These are phyloP conservation scores for Carex scoparia DNA, from an alignment of 176 grass and related monocot species.

Conservation along the genomic window DNA sequence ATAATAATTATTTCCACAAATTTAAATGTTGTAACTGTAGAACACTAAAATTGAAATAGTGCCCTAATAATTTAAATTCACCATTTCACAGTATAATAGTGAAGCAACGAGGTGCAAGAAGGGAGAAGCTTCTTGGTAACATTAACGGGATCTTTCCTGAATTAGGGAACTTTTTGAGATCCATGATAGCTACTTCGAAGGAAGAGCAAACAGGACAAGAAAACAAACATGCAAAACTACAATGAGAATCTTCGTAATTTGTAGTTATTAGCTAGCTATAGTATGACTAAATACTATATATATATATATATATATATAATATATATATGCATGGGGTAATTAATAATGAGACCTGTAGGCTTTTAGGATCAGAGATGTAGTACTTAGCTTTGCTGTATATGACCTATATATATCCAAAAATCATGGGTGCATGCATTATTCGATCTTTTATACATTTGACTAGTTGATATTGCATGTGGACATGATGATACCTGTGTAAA, in stretches of 20 bases:
- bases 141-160: constrained; percentile 11
- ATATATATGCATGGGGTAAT: constrained; percentile 6
- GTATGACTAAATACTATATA: neutral
- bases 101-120: neutral
- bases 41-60: too few species aligned
- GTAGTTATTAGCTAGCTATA: constrained; percentile 19
- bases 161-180: constrained; percentile 13
- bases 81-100: neutral
- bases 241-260: constrained; percentile 14
- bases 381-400: neutral
- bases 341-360: neutral
- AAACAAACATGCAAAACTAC: constrained; percentile 20
- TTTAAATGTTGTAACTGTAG: too few species aligned
- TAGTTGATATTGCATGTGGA: too few species aligned
- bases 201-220: constrained; percentile 13
- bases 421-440: too few species aligned
- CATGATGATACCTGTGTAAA: too few species aligned
- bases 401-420: too few species aligned
- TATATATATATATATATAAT: too few species aligned
- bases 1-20: too few species aligned
- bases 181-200: neutral
- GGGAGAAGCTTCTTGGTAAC: constrained; percentile 17
- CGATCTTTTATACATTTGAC: too few species aligned
- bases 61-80: neutral
- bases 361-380: neutral